Conservation (phyloP, 495 filamentous ascomycete species). For the Rostrohypoxylon terebratum region DNA sequence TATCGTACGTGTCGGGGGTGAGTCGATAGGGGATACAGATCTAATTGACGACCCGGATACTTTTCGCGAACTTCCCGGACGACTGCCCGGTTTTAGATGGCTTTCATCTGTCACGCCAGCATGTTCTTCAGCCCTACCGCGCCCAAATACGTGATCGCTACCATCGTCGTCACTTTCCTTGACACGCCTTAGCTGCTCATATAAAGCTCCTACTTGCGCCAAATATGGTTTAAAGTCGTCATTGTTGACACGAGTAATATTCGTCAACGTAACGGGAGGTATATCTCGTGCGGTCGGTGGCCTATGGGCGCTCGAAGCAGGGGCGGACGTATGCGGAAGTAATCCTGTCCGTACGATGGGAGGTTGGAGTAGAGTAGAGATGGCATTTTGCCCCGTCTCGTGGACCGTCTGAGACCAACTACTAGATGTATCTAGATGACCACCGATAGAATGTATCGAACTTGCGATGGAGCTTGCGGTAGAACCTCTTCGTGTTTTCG, state of each 20-base stretch:
- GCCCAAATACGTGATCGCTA: slow-evolving; percentile 56
- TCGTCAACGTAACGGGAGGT: slow-evolving; percentile 91
- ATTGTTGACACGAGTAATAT: slow-evolving; percentile 83
- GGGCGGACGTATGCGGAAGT: slow-evolving; percentile 74
- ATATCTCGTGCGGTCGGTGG: slow-evolving; percentile 93
- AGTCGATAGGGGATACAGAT: slow-evolving; percentile 64
- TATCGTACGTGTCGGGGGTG: slow-evolving; percentile 54
- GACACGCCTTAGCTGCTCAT: slow-evolving; percentile 83
- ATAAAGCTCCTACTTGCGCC: slow-evolving; percentile 80
- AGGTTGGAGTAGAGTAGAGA: slow-evolving; percentile 90
- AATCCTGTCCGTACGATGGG: slow-evolving; percentile 91
- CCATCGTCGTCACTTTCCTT: slow-evolving; percentile 74
- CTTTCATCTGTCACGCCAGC: slow-evolving; percentile 61
- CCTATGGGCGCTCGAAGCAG: slow-evolving; percentile 75
- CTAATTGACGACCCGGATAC: slow-evolving; percentile 61
- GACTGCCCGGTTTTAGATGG: slow-evolving; percentile 56
- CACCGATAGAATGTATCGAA: slow-evolving; percentile 77
- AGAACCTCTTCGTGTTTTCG: slow-evolving; percentile 72
- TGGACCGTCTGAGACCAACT: slow-evolving; percentile 70
- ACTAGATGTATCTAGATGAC: slow-evolving; percentile 72
- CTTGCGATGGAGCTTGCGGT: slow-evolving; percentile 76
- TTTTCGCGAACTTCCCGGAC: slow-evolving; percentile 55
- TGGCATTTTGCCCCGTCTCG: slow-evolving; percentile 88
- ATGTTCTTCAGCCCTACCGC: slow-evolving; percentile 63
- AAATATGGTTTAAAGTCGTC: slow-evolving; percentile 87